Percentiles rank a stretch among this genome's conserved stretches.
phyloP scores from a whole-genome alignment of 23 red algal genomes.

The Cyanidium caldarium region DNA sequence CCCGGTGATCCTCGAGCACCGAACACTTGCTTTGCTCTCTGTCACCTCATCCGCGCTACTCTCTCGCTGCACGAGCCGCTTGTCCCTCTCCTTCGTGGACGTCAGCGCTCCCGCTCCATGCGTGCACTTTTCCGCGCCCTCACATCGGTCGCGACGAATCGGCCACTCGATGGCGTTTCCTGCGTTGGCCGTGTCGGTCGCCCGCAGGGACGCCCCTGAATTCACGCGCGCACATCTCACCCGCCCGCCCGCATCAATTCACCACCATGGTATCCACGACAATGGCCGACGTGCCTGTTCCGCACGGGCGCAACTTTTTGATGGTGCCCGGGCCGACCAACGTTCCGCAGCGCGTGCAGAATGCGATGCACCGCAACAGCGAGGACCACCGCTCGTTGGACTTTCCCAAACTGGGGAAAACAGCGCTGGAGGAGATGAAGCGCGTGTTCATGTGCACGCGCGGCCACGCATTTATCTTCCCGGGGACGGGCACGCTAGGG shows the following conservation, averaged over 20 bases:
- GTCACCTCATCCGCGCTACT: too few species aligned
- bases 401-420: slow-evolving; percentile 16
- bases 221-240: not conserved
- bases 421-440: slow-evolving; percentile 26
- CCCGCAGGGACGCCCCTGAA: too few species aligned
- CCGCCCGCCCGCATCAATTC: not conserved
- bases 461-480: slow-evolving; percentile 27
- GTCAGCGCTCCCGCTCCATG: too few species aligned
- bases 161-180: too few species aligned
- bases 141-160: too few species aligned
- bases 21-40: too few species aligned
- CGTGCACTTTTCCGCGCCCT: too few species aligned
- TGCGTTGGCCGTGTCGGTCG: too few species aligned
- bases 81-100: too few species aligned
- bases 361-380: slow-evolving; percentile 32
- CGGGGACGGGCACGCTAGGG: slow-evolving; percentile 19
- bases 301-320: slow-evolving; percentile 30
- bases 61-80: too few species aligned
- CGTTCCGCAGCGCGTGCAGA: slow-evolving; percentile 21
- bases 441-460: not conserved
- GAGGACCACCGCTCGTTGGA: slow-evolving; percentile 31
- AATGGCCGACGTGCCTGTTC: slow-evolving; percentile 11
- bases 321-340: slow-evolving; percentile 41
- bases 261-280: not conserved
- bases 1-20: too few species aligned